Conservation (phyloP, 495 filamentous ascomycete genomes). For the Aspergillus ellipticus region DNA sequence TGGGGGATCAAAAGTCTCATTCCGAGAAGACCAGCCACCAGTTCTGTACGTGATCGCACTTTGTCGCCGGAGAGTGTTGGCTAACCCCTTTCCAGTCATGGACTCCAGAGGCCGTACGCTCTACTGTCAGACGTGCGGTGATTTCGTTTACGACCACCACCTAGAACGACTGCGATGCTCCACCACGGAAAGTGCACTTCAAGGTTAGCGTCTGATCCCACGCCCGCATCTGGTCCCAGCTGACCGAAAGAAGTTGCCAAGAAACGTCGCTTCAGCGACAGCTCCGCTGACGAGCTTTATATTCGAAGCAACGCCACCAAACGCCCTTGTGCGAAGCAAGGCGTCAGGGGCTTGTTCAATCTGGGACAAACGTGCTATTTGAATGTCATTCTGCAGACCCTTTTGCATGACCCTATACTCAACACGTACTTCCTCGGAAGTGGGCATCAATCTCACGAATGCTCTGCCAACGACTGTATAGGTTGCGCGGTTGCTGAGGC, state of each 20-base stretch:
- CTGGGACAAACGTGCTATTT: slow-evolving; percentile 93
- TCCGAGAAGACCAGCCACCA: slow-evolving; percentile 40
- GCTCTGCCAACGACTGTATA: slow-evolving; percentile 64
- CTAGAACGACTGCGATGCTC: slow-evolving; percentile 62
- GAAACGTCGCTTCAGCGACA: slow-evolving; percentile 27
- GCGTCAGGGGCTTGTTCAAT: slow-evolving; percentile 85
- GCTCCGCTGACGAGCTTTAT: slow-evolving; percentile 37
- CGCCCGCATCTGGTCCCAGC: not conserved
- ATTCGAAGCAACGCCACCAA: slow-evolving; percentile 41
- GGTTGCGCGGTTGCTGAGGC: slow-evolving; percentile 88
- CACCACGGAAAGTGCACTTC: slow-evolving; percentile 19
- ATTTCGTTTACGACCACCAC: slow-evolving; percentile 83
- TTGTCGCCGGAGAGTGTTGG: not conserved
- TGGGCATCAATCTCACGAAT: slow-evolving; percentile 70
- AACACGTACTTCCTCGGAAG: slow-evolving; percentile 83
- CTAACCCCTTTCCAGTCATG: slow-evolving; percentile 57
- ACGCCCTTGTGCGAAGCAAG: slow-evolving; percentile 44
- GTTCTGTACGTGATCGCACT: slow-evolving; percentile 33
- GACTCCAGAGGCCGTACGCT: slow-evolving; percentile 74
- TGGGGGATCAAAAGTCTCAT: slow-evolving; percentile 34
- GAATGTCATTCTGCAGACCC: slow-evolving; percentile 81
- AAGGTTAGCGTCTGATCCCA: slow-evolving; percentile 17
- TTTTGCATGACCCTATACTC: slow-evolving; percentile 84
- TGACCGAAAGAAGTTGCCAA: slow-evolving; percentile 16
- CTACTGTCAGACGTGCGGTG: slow-evolving; percentile 79